Percentiles rank a stretch among this genome's conserved stretches.
Evolutionary conservation across 257 asterid genomes (phyloP).

Genomic region (Petrea volubilis): DNA sequence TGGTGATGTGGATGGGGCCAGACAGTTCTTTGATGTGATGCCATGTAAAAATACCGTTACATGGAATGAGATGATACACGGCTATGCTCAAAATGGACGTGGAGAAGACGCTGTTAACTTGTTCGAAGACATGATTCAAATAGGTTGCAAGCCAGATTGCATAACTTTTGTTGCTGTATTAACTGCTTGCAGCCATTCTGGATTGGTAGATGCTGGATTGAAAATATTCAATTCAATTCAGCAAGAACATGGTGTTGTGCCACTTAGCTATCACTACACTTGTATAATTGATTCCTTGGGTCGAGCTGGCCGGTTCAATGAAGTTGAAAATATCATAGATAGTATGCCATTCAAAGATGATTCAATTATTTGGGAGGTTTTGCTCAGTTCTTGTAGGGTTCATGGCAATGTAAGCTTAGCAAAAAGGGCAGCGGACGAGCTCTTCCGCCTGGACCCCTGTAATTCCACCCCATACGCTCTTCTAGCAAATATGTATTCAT

Average conservation of each 20-base stretch:
- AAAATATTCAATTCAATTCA: conserved; percentile 52
- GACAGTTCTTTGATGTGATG: conserved; percentile 49
- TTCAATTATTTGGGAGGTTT: conserved; percentile 61
- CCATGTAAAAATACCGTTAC: conserved; percentile 41
- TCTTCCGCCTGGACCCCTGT: conserved; percentile 45
- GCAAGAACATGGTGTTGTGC: conserved; percentile 44
- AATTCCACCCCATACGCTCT: conserved; percentile 56
- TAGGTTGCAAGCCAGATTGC: conserved; percentile 44
- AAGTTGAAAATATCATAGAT: conserved; percentile 55
- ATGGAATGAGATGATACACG: conserved; percentile 75
- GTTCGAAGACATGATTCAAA: conserved; percentile 43
- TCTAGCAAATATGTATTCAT: conserved; percentile 65
- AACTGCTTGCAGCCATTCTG: conserved; percentile 77
- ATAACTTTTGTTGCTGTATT: conserved; percentile 63
- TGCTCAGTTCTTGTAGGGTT: conserved; percentile 69
- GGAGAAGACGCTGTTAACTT: conserved; percentile 57
- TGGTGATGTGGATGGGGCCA: conserved; percentile 48
- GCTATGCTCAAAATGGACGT: conserved; percentile 61
- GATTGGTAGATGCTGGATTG: conserved; percentile 59
- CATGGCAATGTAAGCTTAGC: conserved; percentile 54
- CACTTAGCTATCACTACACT: conserved; percentile 64
- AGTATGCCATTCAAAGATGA: conserved; percentile 60
- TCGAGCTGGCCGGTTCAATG: conserved; percentile 65
- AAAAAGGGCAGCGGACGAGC: conserved; percentile 69
- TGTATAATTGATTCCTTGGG: conserved; percentile 71